Percentiles rank a stretch among this genome's conserved stretches.
These are phyloP conservation scores for Kwoniella mangroviensis DNA, from an alignment of 768 basidiomycete genomes.

Conservation along the genomic window DNA sequence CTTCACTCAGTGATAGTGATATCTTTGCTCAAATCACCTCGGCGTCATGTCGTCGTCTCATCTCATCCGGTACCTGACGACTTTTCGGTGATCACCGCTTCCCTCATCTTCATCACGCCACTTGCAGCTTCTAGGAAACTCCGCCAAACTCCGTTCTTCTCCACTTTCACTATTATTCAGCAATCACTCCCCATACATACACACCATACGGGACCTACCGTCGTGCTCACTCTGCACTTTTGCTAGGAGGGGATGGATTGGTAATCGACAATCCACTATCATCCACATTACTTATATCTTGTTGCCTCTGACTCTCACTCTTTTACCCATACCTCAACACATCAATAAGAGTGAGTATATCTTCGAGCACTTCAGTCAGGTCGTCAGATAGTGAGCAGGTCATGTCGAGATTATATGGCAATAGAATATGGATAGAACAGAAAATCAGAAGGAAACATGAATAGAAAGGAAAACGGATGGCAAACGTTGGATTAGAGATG, in stretches of 20 bases:
- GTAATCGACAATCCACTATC: neutral
- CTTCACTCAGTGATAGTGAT: too few species aligned
- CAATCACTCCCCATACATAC: neutral
- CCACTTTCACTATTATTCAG: slow-evolving; percentile 10
- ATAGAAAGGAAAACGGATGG: neutral
- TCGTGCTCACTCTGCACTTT: neutral
- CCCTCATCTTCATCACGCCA: neutral
- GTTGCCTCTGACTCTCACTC: neutral
- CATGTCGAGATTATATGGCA: neutral
- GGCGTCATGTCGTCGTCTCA: neutral
- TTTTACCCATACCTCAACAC: slow-evolving; percentile 15
- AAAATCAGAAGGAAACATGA: neutral
- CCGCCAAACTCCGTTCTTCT: slow-evolving; percentile 31
- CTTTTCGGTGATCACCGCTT: neutral
- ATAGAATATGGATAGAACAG: neutral
- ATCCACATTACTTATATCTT: neutral
- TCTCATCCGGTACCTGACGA: neutral
- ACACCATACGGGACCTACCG: neutral
- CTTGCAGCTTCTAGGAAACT: slow-evolving; percentile 5
- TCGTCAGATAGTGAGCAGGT: neutral
- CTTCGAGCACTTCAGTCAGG: neutral
- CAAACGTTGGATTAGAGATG: neutral
- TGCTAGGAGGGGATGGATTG: neutral
- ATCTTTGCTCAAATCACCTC: neutral
- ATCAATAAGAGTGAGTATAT: slow-evolving; percentile 23